These are phyloP conservation scores for Xylaria sp. DNA, from an alignment of 2,329 filamentous ascomycete genomes.

Conservation along the genomic window DNA sequence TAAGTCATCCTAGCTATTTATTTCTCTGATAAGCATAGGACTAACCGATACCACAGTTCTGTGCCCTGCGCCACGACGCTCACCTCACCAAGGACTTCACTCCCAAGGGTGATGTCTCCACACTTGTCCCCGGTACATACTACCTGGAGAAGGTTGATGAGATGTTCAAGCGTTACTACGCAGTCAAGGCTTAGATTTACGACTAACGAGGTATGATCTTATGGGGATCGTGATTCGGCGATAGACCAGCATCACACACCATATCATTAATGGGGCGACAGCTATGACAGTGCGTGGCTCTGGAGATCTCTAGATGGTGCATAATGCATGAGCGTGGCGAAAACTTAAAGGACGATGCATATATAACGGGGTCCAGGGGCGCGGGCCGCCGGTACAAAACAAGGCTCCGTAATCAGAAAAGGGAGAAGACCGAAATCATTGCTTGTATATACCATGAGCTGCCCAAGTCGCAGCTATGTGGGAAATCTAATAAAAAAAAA, in stretches of 20 bases:
- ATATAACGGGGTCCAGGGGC: conserved; percentile 19
- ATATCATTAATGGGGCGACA: conserved; percentile 15
- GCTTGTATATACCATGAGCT: conserved; percentile 30
- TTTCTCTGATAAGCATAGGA: background rate
- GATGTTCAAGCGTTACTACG: conserved; percentile 79
- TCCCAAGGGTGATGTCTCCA: conserved; percentile 63
- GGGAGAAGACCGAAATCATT: conserved; percentile 16
- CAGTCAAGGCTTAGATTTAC: conserved; percentile 59
- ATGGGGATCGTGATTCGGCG: conserved; percentile 20
- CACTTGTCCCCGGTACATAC: conserved; percentile 63
- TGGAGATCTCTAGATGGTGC: conserved; percentile 22
- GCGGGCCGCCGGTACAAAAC: conserved; percentile 12
- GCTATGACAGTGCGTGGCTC: conserved; percentile 20
- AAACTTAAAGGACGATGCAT: conserved; percentile 17
- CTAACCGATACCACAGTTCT: conserved; percentile 53
- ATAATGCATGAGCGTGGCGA: conserved; percentile 21
- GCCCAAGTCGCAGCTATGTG: conserved; percentile 19
- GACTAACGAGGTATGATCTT: conserved; percentile 18
- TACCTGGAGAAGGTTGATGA: conserved; percentile 77
- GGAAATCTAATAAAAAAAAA: conserved; percentile 27
- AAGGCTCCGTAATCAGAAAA: conserved; percentile 22
- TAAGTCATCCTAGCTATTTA: conserved; percentile 39
- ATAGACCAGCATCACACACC: conserved; percentile 25
- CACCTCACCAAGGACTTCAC: conserved; percentile 76
- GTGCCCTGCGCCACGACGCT: conserved; percentile 73